Evolutionary conservation across 306 rosid genomes (phyloP).

Genomic region (Carpinus fangiana): DNA sequence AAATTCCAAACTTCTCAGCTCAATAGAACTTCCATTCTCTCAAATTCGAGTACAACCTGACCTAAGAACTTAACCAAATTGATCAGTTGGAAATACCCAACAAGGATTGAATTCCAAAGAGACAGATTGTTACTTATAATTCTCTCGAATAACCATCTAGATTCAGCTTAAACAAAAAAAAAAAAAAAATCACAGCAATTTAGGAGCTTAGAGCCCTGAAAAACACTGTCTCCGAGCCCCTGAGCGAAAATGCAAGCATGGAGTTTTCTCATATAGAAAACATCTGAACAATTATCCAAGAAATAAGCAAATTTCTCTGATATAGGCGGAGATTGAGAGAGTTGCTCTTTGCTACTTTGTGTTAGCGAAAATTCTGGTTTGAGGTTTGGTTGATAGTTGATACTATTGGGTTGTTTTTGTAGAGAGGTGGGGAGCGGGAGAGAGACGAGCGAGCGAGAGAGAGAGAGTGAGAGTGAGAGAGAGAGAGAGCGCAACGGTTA

Average conservation of each 20-base stretch:
- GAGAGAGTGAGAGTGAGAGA: no score
- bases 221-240: conserved; percentile 24
- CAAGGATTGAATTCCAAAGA: conserved; percentile 35
- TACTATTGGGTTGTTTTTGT: background rate
- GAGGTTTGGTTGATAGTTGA: conserved; percentile 8
- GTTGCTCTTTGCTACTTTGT: background rate
- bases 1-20: conserved; percentile 27
- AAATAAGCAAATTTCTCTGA: conserved; percentile 6
- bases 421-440: no score
- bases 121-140: conserved; percentile 15
- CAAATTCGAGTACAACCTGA: conserved; percentile 30
- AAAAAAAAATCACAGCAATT: conserved; percentile 12
- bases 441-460: no score
- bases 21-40: conserved; percentile 30
- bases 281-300: conserved; percentile 26
- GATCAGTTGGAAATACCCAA: conserved; percentile 29
- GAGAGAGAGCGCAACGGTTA: no score
- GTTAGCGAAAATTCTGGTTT: conserved; percentile 3
- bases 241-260: conserved; percentile 29
- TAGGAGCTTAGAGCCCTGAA: conserved; percentile 31
- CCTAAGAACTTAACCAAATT: conserved; percentile 28
- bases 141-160: conserved; percentile 16
- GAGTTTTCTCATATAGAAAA: conserved; percentile 24
- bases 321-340: conserved; percentile 5
- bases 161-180: background rate